Conservation (phyloP, 208 protist species). For the Leptomonas seymouri region DNA sequence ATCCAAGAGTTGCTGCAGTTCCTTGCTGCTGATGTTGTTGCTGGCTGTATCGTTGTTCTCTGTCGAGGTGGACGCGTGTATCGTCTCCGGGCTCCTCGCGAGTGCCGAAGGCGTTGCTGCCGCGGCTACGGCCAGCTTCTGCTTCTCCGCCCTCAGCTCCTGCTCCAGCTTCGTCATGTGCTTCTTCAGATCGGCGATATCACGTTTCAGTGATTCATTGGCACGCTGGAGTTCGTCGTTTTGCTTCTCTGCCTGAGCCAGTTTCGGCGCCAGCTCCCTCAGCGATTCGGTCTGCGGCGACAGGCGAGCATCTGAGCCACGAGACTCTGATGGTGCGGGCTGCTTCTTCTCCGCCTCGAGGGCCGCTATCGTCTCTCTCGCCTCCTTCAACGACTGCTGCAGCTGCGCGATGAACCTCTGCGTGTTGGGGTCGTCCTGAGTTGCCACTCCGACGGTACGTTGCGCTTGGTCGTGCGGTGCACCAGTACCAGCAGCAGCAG, state of each 20-base stretch:
- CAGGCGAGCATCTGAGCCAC: not conserved
- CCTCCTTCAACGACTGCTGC: slow-evolving; percentile 22
- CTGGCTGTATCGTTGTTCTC: not conserved
- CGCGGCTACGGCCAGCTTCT: slow-evolving; percentile 12
- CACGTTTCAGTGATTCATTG: slow-evolving; percentile 25
- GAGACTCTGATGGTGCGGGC: not conserved
- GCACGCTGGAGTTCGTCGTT: slow-evolving; percentile 30
- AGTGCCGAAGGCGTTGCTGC: not conserved
- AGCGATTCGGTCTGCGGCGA: not conserved
- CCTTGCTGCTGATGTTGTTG: not conserved
- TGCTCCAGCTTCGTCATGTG: slow-evolving; percentile 17
- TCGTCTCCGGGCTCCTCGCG: not conserved
- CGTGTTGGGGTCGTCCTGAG: no score
- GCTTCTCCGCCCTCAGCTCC: slow-evolving; percentile 10
- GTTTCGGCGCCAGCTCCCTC: not conserved
- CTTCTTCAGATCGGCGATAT: slow-evolving; percentile 18
- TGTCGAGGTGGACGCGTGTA: not conserved
- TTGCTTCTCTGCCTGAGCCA: slow-evolving; percentile 23
- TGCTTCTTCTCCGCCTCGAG: slow-evolving; percentile 2
- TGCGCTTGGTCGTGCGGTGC: no score
- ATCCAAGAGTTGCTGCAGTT: slow-evolving; percentile 22
- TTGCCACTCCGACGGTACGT: no score
- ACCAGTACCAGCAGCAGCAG: slow-evolving; percentile 7
- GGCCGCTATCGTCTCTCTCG: not conserved
- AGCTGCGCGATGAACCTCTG: not conserved